Percentiles rank a stretch among this genome's conserved stretches.
Evolutionary conservation across 179 eudicot genomes (phyloP).

Genomic region (Heliamphora pulchella): DNA sequence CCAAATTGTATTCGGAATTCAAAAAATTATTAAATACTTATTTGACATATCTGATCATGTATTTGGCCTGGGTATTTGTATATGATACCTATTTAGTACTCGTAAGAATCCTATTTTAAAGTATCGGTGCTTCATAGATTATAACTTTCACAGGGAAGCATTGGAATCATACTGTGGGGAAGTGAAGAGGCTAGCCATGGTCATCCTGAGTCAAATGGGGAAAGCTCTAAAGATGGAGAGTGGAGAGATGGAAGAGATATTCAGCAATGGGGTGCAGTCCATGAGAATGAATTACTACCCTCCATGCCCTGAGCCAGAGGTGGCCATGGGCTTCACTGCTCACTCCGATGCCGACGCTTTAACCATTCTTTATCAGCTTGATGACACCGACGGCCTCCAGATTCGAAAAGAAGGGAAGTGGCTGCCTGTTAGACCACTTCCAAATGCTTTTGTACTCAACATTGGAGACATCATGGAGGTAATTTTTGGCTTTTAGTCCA

Average conservation of each 20-base stretch:
- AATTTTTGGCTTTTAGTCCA: not conserved
- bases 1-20: too few species aligned
- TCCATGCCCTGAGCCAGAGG: conserved; percentile 51
- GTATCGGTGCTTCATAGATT: too few species aligned
- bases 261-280: conserved; percentile 47
- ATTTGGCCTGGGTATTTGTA: too few species aligned
- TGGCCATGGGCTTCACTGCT: conserved; percentile 48
- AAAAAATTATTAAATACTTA: too few species aligned
- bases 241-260: conserved; percentile 36
- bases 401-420: conserved; percentile 46
- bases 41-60: too few species aligned
- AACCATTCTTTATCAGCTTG: conserved; percentile 57
- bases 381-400: conserved; percentile 43
- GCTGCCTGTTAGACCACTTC: conserved; percentile 39
- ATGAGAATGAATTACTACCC: conserved; percentile 68
- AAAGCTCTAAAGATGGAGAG: conserved; percentile 26
- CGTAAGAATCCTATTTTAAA: too few species aligned
- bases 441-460: conserved; percentile 41
- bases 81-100: too few species aligned
- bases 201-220: conserved; percentile 3
- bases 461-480: conserved; percentile 61
- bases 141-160: conserved; percentile 12
- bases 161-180: conserved; percentile 6
- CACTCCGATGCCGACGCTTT: conserved; percentile 59
- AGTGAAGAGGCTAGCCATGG: conserved; percentile 9